A percentile compares a stretch with the other conserved stretches of the same genome.
phyloP scores from a whole-genome alignment of 2,329 filamentous ascomycete species.

The Penicillium sp. region DNA sequence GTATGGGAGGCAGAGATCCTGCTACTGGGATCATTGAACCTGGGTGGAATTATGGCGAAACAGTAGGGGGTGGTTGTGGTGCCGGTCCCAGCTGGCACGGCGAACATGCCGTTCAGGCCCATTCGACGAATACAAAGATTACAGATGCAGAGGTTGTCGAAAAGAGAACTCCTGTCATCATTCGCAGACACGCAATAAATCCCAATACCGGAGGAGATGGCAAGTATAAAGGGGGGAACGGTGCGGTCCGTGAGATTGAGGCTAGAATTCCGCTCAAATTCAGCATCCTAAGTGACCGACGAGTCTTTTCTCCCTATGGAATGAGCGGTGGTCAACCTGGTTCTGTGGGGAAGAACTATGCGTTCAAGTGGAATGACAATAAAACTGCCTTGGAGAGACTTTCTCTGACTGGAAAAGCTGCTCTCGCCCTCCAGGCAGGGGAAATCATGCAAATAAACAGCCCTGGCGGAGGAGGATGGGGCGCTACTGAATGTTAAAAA shows the following conservation, averaged over 20 bases:
- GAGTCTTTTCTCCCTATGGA: neutral
- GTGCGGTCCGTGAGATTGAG: neutral
- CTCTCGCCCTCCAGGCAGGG: neutral
- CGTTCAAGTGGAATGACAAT: neutral
- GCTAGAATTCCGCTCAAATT: neutral
- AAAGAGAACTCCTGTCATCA: neutral
- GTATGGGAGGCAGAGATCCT: neutral
- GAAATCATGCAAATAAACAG: neutral
- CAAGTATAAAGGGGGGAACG: neutral
- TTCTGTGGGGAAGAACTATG: neutral
- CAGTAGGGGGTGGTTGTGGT: neutral
- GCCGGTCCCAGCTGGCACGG: neutral
- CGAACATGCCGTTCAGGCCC: neutral
- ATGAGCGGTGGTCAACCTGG: neutral
- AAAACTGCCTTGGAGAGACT: neutral
- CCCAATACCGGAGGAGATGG: neutral
- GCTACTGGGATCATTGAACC: neutral
- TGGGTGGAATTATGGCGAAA: neutral
- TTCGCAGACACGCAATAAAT: neutral
- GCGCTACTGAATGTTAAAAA: neutral
- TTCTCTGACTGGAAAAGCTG: neutral
- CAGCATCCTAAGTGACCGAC: neutral
- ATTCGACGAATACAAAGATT: neutral
- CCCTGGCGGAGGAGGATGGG: neutral
- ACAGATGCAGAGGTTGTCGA: neutral